These are phyloP conservation scores for Eucommia ulmoides DNA, from an alignment of 257 asterid genomes.

Conservation along the genomic window DNA sequence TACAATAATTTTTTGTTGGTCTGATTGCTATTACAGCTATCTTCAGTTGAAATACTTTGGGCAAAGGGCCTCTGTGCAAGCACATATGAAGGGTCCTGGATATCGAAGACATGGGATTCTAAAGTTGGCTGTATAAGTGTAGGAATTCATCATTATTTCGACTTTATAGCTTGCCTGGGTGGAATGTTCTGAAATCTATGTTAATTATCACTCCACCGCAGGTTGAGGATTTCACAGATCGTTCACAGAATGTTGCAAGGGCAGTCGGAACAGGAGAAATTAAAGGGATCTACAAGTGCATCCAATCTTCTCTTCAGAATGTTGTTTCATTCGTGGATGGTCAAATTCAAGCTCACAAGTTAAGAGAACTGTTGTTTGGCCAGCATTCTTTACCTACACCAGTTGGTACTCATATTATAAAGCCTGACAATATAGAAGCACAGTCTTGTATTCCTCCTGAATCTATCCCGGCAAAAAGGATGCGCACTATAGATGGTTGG, in stretches of 20 bases:
- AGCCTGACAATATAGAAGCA: background rate
- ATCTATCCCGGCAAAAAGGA: background rate
- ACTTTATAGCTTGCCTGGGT: background rate
- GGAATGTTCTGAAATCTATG: conserved; percentile 6
- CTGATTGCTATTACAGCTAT: conserved; percentile 38
- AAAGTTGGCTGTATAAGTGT: conserved; percentile 68
- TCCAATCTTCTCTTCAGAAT: conserved; percentile 31
- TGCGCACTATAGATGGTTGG: conserved; percentile 10
- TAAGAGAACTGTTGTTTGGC: conserved; percentile 54
- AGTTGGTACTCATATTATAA: conserved; percentile 13
- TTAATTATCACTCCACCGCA: conserved; percentile 17
- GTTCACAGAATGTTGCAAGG: conserved; percentile 79
- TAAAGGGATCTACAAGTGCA: conserved; percentile 50
- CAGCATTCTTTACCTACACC: conserved; percentile 17
- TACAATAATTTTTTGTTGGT: too few species aligned
- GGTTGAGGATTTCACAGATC: conserved; percentile 87
- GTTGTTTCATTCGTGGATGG: conserved; percentile 43
- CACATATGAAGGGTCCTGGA: conserved; percentile 62
- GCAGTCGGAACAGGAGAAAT: conserved; percentile 61
- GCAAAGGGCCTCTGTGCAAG: conserved; percentile 80
- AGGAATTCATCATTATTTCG: conserved; percentile 16
- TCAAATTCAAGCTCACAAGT: conserved; percentile 27
- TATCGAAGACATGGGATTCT: conserved; percentile 58
- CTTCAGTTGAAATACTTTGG: conserved; percentile 78
- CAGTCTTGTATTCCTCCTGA: conserved; percentile 1